phyloP scores from a whole-genome alignment of 495 filamentous ascomycete genomes.

The Talaromyces stipitatus region DNA sequence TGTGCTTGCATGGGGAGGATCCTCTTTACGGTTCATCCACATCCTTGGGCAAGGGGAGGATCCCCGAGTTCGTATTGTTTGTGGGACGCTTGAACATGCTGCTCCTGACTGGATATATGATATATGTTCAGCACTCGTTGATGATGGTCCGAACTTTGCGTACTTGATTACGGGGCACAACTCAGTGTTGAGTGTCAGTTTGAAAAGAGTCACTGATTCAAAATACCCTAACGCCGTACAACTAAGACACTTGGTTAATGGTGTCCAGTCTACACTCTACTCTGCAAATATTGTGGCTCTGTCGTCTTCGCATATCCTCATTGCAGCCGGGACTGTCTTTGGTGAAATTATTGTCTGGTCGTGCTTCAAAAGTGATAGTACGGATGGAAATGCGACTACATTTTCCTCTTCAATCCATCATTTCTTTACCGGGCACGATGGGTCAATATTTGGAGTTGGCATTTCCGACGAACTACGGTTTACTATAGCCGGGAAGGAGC shows the following conservation, averaged over 20 bases:
- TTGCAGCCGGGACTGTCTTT: slow-evolving; percentile 86
- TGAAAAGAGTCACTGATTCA: slow-evolving; percentile 11
- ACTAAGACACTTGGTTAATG: slow-evolving; percentile 45
- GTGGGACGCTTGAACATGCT: slow-evolving; percentile 27
- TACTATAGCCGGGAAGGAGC: slow-evolving; percentile 16
- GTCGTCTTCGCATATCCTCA: slow-evolving; percentile 50
- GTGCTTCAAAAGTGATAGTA: slow-evolving; percentile 26
- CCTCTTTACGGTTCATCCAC: slow-evolving; percentile 56
- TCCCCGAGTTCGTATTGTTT: slow-evolving; percentile 5
- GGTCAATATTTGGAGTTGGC: slow-evolving; percentile 81
- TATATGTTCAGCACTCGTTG: slow-evolving; percentile 34
- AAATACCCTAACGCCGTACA: slow-evolving; percentile 21
- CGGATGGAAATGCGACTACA: not conserved
- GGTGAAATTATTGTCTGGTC: slow-evolving; percentile 92
- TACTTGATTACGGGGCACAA: slow-evolving; percentile 81
- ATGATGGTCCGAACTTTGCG: slow-evolving; percentile 11
- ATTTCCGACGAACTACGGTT: slow-evolving; percentile 56
- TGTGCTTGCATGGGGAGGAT: slow-evolving; percentile 69
- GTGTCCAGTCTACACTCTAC: slow-evolving; percentile 80
- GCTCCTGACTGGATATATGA: slow-evolving; percentile 81
- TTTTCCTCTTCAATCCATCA: slow-evolving; percentile 43
- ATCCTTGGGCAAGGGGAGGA: slow-evolving; percentile 11
- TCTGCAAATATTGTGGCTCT: slow-evolving; percentile 65
- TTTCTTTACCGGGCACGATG: slow-evolving; percentile 83
- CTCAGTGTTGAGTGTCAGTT: slow-evolving; percentile 45